Percentiles rank a stretch among this genome's conserved stretches.
phyloP scores from a whole-genome alignment of 2,329 filamentous ascomycete species.

The Acarospora socialis region DNA sequence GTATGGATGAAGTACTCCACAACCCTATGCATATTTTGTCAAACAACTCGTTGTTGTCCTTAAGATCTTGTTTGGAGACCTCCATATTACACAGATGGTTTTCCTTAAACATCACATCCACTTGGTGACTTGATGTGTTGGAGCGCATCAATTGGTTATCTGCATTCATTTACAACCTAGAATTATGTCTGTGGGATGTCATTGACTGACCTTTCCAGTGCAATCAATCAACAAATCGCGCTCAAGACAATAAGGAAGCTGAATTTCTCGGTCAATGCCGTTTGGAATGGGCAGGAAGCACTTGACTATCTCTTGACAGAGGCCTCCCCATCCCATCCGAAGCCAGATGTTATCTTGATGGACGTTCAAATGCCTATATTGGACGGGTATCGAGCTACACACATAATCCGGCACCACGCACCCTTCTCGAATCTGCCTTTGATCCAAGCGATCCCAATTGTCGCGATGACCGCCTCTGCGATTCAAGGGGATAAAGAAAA shows the following conservation, averaged over 20 bases:
- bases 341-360: constrained; percentile 61
- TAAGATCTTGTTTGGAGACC: too few relatives aligned
- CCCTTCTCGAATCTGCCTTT: constrained; percentile 46
- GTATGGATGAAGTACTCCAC: too few relatives aligned
- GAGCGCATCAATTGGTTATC: too few relatives aligned
- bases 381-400: constrained; percentile 65
- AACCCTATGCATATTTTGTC: too few relatives aligned
- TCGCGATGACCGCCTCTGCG: constrained; percentile 70
- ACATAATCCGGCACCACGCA: constrained; percentile 52
- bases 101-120: too few relatives aligned
- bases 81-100: too few relatives aligned
- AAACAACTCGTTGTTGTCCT: too few relatives aligned
- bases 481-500: constrained; percentile 66
- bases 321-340: constrained; percentile 34
- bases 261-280: constrained; percentile 54
- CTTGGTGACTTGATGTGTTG: too few relatives aligned
- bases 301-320: constrained; percentile 52
- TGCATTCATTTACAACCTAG: too few relatives aligned
- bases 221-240: constrained; percentile 63
- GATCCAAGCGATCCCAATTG: constrained; percentile 51
- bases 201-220: constrained; percentile 21
- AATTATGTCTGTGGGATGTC: too few relatives aligned
- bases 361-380: constrained; percentile 64
- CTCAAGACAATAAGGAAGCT: constrained; percentile 61
- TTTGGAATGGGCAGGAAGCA: constrained; percentile 67